phyloP scores from a whole-genome alignment of 176 grass and related monocot species.

The Phragmites australis region DNA sequence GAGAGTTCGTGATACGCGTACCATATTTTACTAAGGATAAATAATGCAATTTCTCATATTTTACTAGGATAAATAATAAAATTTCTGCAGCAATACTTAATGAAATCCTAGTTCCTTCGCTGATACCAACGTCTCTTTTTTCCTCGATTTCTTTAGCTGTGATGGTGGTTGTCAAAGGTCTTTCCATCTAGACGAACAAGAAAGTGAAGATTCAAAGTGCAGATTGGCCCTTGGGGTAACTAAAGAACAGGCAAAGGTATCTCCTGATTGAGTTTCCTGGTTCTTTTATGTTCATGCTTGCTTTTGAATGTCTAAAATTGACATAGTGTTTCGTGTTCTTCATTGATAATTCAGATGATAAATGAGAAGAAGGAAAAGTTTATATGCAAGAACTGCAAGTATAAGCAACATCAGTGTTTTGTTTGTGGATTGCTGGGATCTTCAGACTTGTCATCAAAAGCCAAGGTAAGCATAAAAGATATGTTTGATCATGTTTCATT shows the following conservation, averaged over 20 bases:
- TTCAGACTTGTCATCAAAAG: conserved; percentile 33
- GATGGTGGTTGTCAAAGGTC: conserved; percentile 52
- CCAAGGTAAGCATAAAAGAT: too few species aligned
- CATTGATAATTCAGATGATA: conserved; percentile 37
- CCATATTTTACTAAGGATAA: too few species aligned
- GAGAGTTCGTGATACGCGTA: too few species aligned
- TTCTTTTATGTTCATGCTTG: neutral
- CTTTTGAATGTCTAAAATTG: conserved; percentile 12
- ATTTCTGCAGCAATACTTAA: neutral
- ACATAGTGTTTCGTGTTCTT: conserved; percentile 28
- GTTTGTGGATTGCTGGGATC: conserved; percentile 59
- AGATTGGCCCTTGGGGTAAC: conserved; percentile 43
- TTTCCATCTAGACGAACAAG: conserved; percentile 52
- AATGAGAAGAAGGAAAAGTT: neutral
- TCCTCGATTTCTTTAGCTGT: conserved; percentile 47
- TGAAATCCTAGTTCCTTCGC: neutral
- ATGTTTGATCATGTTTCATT: neutral
- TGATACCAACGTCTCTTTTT: conserved; percentile 11
- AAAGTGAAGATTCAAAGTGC: conserved; percentile 31
- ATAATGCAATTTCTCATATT: too few species aligned
- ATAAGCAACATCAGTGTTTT: conserved; percentile 66
- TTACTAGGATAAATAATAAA: neutral
- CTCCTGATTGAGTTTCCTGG: neutral
- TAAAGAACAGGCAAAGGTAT: conserved; percentile 43
- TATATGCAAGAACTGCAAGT: conserved; percentile 52